Conservation (phyloP, 2,329 filamentous ascomycete species). For the Ascosphaera aggregata region DNA sequence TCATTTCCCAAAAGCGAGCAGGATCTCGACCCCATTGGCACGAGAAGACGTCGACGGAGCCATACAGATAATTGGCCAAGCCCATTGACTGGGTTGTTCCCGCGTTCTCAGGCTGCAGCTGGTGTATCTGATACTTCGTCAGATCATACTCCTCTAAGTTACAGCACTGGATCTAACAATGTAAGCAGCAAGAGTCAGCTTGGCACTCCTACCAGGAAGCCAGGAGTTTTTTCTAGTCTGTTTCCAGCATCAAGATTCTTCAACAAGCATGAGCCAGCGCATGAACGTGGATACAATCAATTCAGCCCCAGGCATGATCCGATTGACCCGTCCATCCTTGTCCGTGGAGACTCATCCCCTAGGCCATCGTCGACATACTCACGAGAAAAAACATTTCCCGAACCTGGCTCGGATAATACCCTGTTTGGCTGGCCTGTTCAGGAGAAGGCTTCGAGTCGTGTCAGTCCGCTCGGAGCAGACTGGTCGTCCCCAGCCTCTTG, state of each 20-base stretch:
- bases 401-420: slow-evolving; percentile 56
- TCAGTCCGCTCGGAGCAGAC: slow-evolving; percentile 27
- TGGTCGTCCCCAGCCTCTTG: slow-evolving; percentile 35
- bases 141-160: slow-evolving; percentile 11
- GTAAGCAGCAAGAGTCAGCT: not conserved
- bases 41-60: slow-evolving; percentile 29
- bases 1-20: slow-evolving; percentile 35
- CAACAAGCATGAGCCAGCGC: not conserved
- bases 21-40: slow-evolving; percentile 26
- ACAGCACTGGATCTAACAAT: not conserved
- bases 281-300: slow-evolving; percentile 19
- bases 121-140: slow-evolving; percentile 20
- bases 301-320: slow-evolving; percentile 24
- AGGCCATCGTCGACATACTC: slow-evolving; percentile 30
- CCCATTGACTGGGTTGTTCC: slow-evolving; percentile 23
- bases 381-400: slow-evolving; percentile 35
- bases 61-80: slow-evolving; percentile 32
- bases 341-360: slow-evolving; percentile 21
- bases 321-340: slow-evolving; percentile 22
- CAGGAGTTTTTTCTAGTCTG: not conserved
- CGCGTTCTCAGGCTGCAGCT: slow-evolving; percentile 20
- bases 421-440: slow-evolving; percentile 44
- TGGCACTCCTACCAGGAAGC: not conserved
- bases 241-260: not conserved
- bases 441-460: slow-evolving; percentile 30